Evolutionary conservation across 2,329 filamentous ascomycete species (phyloP), one percentile per base, ranked within the genome.

Genomic region (Davidsoniella australis): DNA sequence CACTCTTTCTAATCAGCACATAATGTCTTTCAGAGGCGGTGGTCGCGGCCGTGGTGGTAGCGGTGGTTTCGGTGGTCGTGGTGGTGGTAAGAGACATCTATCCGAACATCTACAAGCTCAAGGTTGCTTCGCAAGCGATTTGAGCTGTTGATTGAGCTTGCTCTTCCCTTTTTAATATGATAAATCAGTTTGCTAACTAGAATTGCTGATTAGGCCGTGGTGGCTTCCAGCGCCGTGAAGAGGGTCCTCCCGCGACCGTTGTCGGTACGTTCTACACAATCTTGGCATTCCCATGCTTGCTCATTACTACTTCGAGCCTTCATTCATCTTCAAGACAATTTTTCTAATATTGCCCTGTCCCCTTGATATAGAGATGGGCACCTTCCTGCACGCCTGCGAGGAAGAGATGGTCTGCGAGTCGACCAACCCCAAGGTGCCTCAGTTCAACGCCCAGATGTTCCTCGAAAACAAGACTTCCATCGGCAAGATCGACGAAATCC

Each of bases 361-460:
- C 37, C 16, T 26, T 36, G 23, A 24, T 26, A 17, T 48, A 81
- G 91, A 95, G 70, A 86, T 98, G 82, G 91, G 91, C 66, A 78
- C 77, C 56, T 94, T 96, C 68, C 68, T 95, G 64, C 91, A 98
- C 70, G 80, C 87, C 52, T 89, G 85, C 69, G 91, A 98, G 68
- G 89, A 89, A 64, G 91, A 98, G 68, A 91, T 98, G 75, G 82
- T 98, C 58, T 95, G 89, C 82, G 81, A 87, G 67, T 93, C 85
- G 58, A 82, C 83, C 67, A 96, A 95, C 73, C 72, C 82, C 59
- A 96, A 96, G 70, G 82, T 98, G 56, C 91, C 91, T 54, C 94
- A 94, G 72, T 98, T 98, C 81, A 96, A 95, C 72, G 91, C 91
- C 54, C 87, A 87, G 58, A 94, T 98, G 66, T 98, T 91, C 71